Base-by-base conservation (phyloP, 352 stramenopile species). In the Pythium apleroticum region DNA sequence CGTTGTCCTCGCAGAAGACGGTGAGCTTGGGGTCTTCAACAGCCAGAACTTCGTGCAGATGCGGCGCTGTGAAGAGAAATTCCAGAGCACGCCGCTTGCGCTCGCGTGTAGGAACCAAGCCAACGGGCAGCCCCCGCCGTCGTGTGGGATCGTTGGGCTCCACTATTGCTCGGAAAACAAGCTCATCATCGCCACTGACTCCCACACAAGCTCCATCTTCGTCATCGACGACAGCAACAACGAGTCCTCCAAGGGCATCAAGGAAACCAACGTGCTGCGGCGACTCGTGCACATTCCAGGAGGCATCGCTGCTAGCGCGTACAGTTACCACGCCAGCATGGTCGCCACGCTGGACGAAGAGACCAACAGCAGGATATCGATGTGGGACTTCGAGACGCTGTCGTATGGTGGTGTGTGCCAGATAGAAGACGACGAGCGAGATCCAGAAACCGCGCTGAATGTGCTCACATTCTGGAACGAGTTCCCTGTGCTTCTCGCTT, bases 321-420 rank as follows among this genome's bases (percentile, higher is more conserved):
- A 91, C 55, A 84, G 80, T 49, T 88, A 81, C 45, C 76, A 91
- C 52, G 69, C 81, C 0, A 89, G 75, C 10, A 68, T 96, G 37
- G 61, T 96, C 22, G 87, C 86, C 15, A 91, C 78, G 0, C 68
- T 87, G 17, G 73, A 70, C 22, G 55, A 66, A 19, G 71, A 76
- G n/a, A 66, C 73, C 0, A 63, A 52, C 30, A 70, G 66, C 35
- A 71, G 33, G n/a, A 61, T 93, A 46, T 80, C 72, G 14, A 67
- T 93, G 33, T 96, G 86, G 86, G 84, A 92, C 52, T 93, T 93
- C 41, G 84, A 95, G 57, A 89, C 81, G 15, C 69, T 95, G 0
- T 64, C 72, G 0, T 75, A 83, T 19, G 62, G 84, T 8, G 69
- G 60, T 6, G 52, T 72, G 17, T 91, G 80, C 41, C 17, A 66